Base-by-base conservation (phyloP, 371 early-diverging fungal genomes). In the Rozella allomycis region DNA sequence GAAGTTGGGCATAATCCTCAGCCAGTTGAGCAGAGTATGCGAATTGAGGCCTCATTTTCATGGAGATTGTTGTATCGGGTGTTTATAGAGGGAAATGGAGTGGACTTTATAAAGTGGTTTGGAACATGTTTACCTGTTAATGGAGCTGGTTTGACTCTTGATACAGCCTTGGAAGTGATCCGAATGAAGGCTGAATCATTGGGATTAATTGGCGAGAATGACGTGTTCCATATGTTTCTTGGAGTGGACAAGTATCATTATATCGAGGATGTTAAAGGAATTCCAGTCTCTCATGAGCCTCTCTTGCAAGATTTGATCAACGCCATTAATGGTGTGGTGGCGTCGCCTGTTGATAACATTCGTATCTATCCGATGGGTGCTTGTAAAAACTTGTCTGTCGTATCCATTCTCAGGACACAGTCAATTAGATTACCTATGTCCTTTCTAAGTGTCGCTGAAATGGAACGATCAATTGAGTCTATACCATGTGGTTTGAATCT, bases 281-380 rank as follows among this genome's bases (percentile, higher is more conserved):
- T 9, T 7, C 7, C 6, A 14, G 13, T 11, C 9, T 6, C 9
- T 11, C 7, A 28, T 28, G 29, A 28, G 29, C 9, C 7, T 6
- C 13, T 28, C 9, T 14, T 28, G 8, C 29, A 28, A 28, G 29
- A 28, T 28, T 16, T 28, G 29, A 7, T 28, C 11, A 16, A 28
- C 16, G 29, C 13, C 7, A 6, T 28, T 7, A 14, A 14, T 9
- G 29, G 13, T 14, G 14, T 28, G 7, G 13, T 28, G 16, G 9
- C 29, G 7, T 7, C 9, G 7, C 29, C 29, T 28, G 29, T 28
- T 28, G 29, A 8, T 16, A 14, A 14, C 13, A 14, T 28, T 11
- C 29, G 29, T 14, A 28, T 28, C 7, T 28, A 28, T 28, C 29
- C 29, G 13, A 28, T 28, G 29, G 7, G 7, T 28, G 29, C 29